Percentiles rank a stretch among this genome's conserved stretches.
These are phyloP conservation scores for Herpetomonas tarakana DNA, from an alignment of 208 protist species.

Conservation along the genomic window DNA sequence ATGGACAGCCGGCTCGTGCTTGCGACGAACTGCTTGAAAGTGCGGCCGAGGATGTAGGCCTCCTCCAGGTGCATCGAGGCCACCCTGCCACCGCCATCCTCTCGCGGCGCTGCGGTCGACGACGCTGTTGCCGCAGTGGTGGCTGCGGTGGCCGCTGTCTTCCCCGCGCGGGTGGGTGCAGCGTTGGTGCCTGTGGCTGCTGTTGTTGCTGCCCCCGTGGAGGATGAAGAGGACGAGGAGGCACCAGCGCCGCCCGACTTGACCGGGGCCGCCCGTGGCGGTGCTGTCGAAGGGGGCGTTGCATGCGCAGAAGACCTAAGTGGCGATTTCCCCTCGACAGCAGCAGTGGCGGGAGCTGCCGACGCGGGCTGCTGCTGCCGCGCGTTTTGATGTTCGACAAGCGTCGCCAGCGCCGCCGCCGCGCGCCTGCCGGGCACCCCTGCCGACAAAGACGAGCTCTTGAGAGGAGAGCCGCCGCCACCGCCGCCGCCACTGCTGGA, in stretches of 20 bases:
- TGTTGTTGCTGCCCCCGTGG: not conserved
- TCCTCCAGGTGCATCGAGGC: conserved; percentile 29
- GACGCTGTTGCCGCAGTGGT: not conserved
- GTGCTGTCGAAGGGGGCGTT: not conserved
- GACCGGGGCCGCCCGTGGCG: no score
- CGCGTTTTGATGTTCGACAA: conserved; percentile 64
- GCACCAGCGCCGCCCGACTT: not conserved
- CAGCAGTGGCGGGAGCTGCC: conserved; percentile 3
- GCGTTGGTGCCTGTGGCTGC: not conserved
- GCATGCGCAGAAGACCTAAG: no score
- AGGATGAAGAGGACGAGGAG: not conserved
- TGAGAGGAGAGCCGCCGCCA: conserved; percentile 2
- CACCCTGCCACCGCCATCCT: conserved; percentile 4
- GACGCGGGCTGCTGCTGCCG: conserved; percentile 35
- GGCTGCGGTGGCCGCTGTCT: not conserved
- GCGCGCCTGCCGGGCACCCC: no score
- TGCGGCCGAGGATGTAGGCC: conserved; percentile 34
- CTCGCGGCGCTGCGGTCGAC: not conserved
- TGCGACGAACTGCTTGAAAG: conserved; percentile 34
- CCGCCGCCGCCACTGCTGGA: conserved; percentile 6
- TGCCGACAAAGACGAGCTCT: no score
- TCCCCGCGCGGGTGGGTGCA: not conserved
- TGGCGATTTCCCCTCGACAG: no score
- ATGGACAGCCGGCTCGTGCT: conserved; percentile 5
- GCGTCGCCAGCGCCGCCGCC: conserved; percentile 37